These are phyloP conservation scores for Nemania sp. DNA, from an alignment of 2,329 filamentous ascomycete genomes.

Conservation along the genomic window DNA sequence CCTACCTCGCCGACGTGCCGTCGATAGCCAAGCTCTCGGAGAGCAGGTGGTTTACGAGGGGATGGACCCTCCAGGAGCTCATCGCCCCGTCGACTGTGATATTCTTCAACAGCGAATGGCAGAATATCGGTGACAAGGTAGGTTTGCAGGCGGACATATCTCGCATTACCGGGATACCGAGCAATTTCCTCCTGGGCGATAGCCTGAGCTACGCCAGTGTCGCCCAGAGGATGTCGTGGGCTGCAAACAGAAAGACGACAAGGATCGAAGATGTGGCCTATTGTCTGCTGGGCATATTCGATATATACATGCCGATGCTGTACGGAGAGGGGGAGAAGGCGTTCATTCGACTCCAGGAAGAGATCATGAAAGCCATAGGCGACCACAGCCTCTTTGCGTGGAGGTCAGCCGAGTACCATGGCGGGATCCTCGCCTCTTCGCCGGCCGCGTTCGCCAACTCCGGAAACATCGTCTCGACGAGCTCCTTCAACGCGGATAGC, in stretches of 20 bases:
- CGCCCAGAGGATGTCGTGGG: slow-evolving; percentile 4
- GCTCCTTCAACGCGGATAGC: not conserved
- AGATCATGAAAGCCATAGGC: not conserved
- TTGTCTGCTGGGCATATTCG: slow-evolving; percentile 3
- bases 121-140: not conserved
- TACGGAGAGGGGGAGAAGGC: slow-evolving; percentile 2
- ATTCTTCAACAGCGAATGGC: not conserved
- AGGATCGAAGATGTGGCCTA: slow-evolving; percentile 5
- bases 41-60: not conserved
- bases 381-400: not conserved
- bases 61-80: not conserved
- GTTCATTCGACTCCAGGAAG: not conserved
- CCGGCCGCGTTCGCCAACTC: not conserved
- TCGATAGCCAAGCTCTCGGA: not conserved
- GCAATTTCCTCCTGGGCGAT: not conserved
- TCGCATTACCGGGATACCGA: not conserved
- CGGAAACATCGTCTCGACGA: not conserved
- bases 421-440: not conserved
- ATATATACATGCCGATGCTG: not conserved
- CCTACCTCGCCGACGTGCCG: not conserved
- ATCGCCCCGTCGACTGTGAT: not conserved
- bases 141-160: not conserved
- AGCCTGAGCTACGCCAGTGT: not conserved
- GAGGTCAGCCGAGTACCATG: not conserved
- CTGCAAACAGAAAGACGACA: not conserved